Conservation (phyloP, 345 rosid species). For the Boechera stricta region DNA sequence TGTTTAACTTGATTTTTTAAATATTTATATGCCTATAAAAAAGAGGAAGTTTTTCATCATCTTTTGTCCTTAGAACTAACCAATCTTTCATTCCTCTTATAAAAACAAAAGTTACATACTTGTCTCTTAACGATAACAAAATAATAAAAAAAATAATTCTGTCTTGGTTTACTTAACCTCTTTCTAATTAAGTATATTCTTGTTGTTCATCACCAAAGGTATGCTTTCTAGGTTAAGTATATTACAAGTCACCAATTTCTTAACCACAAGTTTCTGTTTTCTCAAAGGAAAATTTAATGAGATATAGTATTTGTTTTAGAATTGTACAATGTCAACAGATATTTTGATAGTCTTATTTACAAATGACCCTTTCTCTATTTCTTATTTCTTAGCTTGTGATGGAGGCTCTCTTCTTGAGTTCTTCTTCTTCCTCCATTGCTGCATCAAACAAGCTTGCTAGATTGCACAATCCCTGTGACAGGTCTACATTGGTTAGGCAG, state of each 20-base stretch:
- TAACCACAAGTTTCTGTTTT: slow-evolving; percentile 46
- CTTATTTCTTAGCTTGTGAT: slow-evolving; percentile 51
- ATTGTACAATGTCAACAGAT: slow-evolving; percentile 34
- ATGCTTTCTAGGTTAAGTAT: slow-evolving; percentile 44
- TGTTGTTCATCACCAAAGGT: slow-evolving; percentile 46
- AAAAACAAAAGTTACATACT: slow-evolving; percentile 55
- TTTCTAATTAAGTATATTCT: slow-evolving; percentile 29
- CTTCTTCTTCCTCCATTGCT: slow-evolving; percentile 48
- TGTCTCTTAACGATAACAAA: slow-evolving; percentile 42
- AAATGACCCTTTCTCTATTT: slow-evolving; percentile 46
- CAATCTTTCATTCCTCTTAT: slow-evolving; percentile 48
- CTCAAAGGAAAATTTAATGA: neutral
- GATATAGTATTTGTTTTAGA: slow-evolving; percentile 33
- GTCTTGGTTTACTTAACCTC: slow-evolving; percentile 39
- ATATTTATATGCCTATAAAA: slow-evolving; percentile 37
- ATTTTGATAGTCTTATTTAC: slow-evolving; percentile 36
- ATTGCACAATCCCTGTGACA: slow-evolving; percentile 34
- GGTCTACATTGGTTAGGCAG: slow-evolving; percentile 41
- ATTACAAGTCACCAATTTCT: slow-evolving; percentile 51
- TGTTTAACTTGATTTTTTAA: slow-evolving; percentile 13
- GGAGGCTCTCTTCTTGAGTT: slow-evolving; percentile 78
- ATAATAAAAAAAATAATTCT: neutral
- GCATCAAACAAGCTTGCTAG: slow-evolving; percentile 43
- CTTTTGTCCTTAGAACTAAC: slow-evolving; percentile 51
- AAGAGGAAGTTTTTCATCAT: slow-evolving; percentile 44